A percentile compares a stretch with the other conserved stretches of the same genome.
These are phyloP conservation scores for Ogataea methylovora DNA, from an alignment of 805 yeast species.

Conservation along the genomic window DNA sequence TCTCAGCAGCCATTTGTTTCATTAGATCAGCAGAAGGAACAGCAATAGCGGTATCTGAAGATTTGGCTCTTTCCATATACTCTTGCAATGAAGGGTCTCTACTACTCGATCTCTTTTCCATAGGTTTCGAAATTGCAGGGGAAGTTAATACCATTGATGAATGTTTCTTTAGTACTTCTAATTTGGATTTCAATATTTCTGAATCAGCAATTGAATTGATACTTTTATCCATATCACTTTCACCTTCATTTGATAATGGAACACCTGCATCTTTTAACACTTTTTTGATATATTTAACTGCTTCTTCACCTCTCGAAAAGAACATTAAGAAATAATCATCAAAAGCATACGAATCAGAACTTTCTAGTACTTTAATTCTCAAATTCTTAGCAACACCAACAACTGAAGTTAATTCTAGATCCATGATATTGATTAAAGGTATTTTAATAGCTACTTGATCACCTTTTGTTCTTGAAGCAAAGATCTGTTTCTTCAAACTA, in stretches of 20 bases:
- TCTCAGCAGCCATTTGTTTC: too few relatives aligned
- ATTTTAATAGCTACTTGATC: slow-evolving; percentile 71
- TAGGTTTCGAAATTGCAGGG: slow-evolving; percentile 2
- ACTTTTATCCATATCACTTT: slow-evolving; percentile 12
- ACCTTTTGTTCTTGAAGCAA: slow-evolving; percentile 61
- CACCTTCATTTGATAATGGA: slow-evolving; percentile 12
- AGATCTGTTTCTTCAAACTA: slow-evolving; percentile 65
- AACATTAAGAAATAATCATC: slow-evolving; percentile 69
- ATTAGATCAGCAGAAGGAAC: too few relatives aligned
- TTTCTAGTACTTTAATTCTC: slow-evolving; percentile 54
- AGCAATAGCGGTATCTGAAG: too few relatives aligned
- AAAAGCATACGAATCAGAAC: slow-evolving; percentile 42
- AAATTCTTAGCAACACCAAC: slow-evolving; percentile 51
- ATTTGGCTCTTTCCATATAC: too few relatives aligned
- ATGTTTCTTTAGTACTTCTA: slow-evolving; percentile 15
- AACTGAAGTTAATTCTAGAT: slow-evolving; percentile 48
- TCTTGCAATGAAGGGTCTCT: too few relatives aligned
- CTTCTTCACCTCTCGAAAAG: slow-evolving; percentile 43
- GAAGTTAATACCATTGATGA: slow-evolving; percentile 19
- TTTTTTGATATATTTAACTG: slow-evolving; percentile 31
- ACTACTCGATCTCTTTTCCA: too few relatives aligned
- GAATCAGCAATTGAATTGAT: slow-evolving; percentile 5
- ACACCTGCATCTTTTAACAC: slow-evolving; percentile 29
- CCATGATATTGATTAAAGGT: slow-evolving; percentile 62
- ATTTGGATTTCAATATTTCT: slow-evolving; percentile 15